Evolutionary conservation across 495 filamentous ascomycete genomes (phyloP).

Genomic region (Cenococcum geophilum): DNA sequence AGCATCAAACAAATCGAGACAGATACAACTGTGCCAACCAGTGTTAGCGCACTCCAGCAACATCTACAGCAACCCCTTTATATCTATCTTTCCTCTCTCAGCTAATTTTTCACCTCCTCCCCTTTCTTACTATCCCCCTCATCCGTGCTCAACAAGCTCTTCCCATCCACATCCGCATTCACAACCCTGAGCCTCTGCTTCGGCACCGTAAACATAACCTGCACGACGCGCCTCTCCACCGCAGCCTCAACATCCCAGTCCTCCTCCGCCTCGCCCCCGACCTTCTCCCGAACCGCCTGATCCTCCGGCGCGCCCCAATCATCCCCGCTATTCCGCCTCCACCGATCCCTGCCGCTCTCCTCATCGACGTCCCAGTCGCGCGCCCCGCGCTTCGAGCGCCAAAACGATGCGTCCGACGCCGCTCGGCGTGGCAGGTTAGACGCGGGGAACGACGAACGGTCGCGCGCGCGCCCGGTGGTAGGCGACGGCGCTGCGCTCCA

Average conservation of each 20-base stretch:
- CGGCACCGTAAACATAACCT: constrained; percentile 91
- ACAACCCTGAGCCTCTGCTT: constrained; percentile 79
- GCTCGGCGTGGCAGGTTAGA: constrained; percentile 45
- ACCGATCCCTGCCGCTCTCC: constrained; percentile 18
- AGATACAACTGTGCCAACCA: not conserved
- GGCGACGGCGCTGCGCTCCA: constrained; percentile 13
- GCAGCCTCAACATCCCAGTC: constrained; percentile 91
- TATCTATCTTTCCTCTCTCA: constrained; percentile 14
- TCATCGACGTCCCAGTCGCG: constrained; percentile 34
- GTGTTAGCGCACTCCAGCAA: no score
- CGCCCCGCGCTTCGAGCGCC: constrained; percentile 50
- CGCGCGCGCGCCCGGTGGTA: constrained; percentile 24
- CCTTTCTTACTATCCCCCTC: constrained; percentile 23
- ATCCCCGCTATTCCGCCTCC: constrained; percentile 25
- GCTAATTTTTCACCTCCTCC: constrained; percentile 1
- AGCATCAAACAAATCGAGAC: not conserved
- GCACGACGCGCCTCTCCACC: constrained; percentile 71
- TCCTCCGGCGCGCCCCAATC: constrained; percentile 33
- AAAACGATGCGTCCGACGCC: constrained; percentile 55
- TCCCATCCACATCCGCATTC: constrained; percentile 54
- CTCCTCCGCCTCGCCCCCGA: constrained; percentile 45
- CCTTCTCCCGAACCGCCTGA: constrained; percentile 18
- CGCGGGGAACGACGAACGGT: constrained; percentile 12
- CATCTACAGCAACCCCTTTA: no score
- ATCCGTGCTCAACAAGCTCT: constrained; percentile 40